phyloP scores from a whole-genome alignment of 257 asterid genomes.

The Capsicum pubescens region DNA sequence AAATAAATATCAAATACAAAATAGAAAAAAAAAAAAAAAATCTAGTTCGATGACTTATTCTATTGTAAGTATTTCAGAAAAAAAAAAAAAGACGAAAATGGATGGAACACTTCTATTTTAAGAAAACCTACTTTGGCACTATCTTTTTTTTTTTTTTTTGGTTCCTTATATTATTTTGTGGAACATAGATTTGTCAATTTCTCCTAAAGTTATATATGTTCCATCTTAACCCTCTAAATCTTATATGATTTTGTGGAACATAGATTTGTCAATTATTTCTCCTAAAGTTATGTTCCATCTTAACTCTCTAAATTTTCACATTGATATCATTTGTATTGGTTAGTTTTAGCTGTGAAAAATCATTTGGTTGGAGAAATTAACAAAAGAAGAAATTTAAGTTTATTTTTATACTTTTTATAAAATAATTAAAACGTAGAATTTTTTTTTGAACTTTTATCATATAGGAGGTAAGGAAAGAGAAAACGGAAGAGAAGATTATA shows the following conservation, averaged over 20 bases:
- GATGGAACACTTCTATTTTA: background rate
- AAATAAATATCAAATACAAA: too few relatives aligned
- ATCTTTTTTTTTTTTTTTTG: background rate
- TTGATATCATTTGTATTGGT: background rate
- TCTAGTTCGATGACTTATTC: too few relatives aligned
- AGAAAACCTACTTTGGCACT: background rate
- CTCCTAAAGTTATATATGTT: background rate
- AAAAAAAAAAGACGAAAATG: too few relatives aligned
- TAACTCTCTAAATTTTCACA: background rate
- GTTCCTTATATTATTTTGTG: background rate
- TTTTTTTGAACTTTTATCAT: too few relatives aligned
- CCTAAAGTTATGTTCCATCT: background rate
- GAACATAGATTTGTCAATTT: background rate
- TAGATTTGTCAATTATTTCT: background rate
- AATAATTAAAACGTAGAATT: background rate
- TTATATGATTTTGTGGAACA: background rate
- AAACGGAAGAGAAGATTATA: too few relatives aligned
- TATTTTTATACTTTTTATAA: background rate
- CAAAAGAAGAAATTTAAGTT: background rate
- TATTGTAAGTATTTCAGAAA: too few relatives aligned
- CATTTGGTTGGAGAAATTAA: background rate
- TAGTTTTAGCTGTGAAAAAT: background rate
- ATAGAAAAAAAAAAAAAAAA: too few relatives aligned
- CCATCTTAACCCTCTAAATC: background rate
- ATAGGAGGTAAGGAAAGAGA: too few relatives aligned